These are phyloP conservation scores for Leccinum imitatum DNA, from an alignment of 768 basidiomycete species.

Conservation along the genomic window DNA sequence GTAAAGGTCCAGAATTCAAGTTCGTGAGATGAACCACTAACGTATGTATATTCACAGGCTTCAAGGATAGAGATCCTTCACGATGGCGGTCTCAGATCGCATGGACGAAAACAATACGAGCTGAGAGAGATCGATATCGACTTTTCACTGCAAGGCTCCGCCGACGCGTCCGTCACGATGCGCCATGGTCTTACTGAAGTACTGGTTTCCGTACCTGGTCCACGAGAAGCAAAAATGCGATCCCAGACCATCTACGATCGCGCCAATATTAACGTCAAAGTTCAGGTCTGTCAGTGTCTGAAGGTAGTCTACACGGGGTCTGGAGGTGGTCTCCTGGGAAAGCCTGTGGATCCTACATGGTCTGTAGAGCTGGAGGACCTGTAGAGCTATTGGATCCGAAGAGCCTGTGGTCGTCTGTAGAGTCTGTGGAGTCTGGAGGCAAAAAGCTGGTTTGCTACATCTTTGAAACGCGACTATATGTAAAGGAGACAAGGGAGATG, in stretches of 20 bases:
- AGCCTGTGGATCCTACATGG: too few relatives aligned
- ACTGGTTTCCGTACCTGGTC: constrained; percentile 86
- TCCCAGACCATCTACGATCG: constrained; percentile 83
- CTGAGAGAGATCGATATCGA: constrained; percentile 80
- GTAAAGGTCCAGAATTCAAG: not conserved
- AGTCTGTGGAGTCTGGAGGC: too few relatives aligned
- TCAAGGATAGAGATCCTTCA: constrained; percentile 75
- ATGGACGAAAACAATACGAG: constrained; percentile 89
- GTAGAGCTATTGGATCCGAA: too few relatives aligned
- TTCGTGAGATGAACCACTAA: not conserved
- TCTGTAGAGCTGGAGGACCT: too few relatives aligned
- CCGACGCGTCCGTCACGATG: constrained; percentile 84
- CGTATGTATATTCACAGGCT: constrained; percentile 31
- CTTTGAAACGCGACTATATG: too few relatives aligned
- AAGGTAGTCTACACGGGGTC: too few relatives aligned
- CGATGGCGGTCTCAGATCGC: constrained; percentile 85
- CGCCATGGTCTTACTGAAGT: constrained; percentile 92
- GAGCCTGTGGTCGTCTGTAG: too few relatives aligned
- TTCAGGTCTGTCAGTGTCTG: too few relatives aligned
- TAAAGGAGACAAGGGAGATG: too few relatives aligned
- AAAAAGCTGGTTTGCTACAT: too few relatives aligned
- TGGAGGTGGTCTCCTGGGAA: too few relatives aligned
- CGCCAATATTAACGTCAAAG: constrained; percentile 87
- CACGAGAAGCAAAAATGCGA: constrained; percentile 81
- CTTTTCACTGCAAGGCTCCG: constrained; percentile 67